Conservation (phyloP, 2,329 filamentous ascomycete genomes). For the Cercospora brassicicola region DNA sequence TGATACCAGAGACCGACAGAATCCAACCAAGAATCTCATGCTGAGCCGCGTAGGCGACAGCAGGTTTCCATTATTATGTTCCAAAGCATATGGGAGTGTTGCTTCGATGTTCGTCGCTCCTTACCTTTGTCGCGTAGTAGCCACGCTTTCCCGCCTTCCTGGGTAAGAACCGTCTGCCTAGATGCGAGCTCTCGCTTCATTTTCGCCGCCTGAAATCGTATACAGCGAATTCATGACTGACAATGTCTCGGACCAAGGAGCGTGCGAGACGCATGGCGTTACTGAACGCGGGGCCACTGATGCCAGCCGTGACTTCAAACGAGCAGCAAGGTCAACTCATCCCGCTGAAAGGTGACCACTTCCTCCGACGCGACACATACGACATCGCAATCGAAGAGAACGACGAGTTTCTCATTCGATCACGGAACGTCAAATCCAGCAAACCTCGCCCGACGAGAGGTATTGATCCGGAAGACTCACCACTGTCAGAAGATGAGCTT, state of each 20-base stretch:
- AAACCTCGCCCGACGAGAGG: neutral
- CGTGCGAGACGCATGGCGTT: neutral
- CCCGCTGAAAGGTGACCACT: slow-evolving; percentile 24
- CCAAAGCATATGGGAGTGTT: neutral
- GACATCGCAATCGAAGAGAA: slow-evolving; percentile 22
- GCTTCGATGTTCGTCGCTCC: neutral
- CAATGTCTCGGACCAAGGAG: slow-evolving; percentile 2
- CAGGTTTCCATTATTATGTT: neutral
- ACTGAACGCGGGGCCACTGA: neutral
- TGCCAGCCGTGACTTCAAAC: slow-evolving; percentile 26
- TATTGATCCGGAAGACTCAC: slow-evolving; percentile 33
- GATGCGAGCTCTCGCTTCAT: neutral
- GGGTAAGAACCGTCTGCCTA: neutral
- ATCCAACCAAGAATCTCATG: slow-evolving; percentile 4
- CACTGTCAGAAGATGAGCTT: slow-evolving; percentile 34
- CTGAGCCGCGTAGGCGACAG: neutral
- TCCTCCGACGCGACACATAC: slow-evolving; percentile 19
- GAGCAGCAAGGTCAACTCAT: slow-evolving; percentile 23
- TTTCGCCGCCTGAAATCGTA: neutral
- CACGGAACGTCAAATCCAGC: neutral
- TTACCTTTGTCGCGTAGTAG: neutral
- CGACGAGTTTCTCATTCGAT: neutral
- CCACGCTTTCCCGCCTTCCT: neutral
- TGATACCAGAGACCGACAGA: slow-evolving; percentile 13
- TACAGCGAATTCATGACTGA: neutral